A percentile compares a stretch with the other conserved stretches of the same genome.
These are phyloP conservation scores for Delphinella strobiligena DNA, from an alignment of 2,329 filamentous ascomycete species.

Conservation along the genomic window DNA sequence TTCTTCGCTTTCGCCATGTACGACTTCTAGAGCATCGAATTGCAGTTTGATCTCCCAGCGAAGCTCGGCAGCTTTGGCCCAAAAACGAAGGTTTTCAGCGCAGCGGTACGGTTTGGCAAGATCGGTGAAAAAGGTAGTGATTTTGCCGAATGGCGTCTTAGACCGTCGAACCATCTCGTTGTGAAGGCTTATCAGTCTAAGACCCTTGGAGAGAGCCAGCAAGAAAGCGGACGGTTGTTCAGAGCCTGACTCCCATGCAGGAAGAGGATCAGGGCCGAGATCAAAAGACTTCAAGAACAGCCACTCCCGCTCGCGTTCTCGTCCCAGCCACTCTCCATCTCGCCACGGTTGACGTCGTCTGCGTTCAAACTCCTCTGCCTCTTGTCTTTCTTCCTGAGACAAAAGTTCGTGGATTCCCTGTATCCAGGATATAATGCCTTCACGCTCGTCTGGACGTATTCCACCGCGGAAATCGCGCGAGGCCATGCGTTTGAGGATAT, in stretches of 20 bases:
- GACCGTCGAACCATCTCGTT: conserved; percentile 81
- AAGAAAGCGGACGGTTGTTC: conserved; percentile 60
- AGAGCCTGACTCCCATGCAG: conserved; percentile 51
- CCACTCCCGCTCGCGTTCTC: conserved; percentile 66
- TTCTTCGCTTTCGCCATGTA: conserved; percentile 57
- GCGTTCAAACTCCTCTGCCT: conserved; percentile 50
- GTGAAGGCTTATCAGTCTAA: conserved; percentile 74
- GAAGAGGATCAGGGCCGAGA: conserved; percentile 42
- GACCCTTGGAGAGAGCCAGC: conserved; percentile 60
- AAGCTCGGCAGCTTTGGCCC: conserved; percentile 90
- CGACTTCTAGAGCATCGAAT: conserved; percentile 76
- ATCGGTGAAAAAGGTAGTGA: conserved; percentile 82
- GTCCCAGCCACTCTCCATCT: conserved; percentile 58
- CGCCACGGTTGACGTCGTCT: conserved; percentile 48
- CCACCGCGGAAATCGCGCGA: conserved; percentile 76
- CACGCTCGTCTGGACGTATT: conserved; percentile 64
- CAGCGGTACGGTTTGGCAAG: conserved; percentile 88
- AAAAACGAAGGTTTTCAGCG: conserved; percentile 88
- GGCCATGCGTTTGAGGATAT: conserved; percentile 85
- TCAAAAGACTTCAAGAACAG: conserved; percentile 72
- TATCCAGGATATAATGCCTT: conserved; percentile 70
- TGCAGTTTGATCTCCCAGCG: conserved; percentile 80
- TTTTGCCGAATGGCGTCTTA: conserved; percentile 74
- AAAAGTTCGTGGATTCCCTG: conserved; percentile 66
- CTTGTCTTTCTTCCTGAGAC: conserved; percentile 62